These are phyloP conservation scores for Oenanthe sinensis DNA, from an alignment of 129 eudicot species.

Conservation along the genomic window DNA sequence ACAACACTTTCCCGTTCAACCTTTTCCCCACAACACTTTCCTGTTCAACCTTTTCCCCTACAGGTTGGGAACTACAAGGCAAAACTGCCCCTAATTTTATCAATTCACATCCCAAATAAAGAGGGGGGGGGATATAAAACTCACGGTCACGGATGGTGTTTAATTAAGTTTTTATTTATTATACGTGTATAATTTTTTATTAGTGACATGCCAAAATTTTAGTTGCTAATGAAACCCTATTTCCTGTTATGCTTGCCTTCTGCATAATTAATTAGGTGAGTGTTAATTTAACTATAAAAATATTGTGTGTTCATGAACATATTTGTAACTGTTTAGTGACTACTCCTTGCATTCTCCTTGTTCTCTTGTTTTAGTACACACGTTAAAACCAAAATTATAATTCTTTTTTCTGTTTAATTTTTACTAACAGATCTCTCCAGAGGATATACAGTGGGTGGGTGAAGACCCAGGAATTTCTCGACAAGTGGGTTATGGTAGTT, in stretches of 20 bases:
- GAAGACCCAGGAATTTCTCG: conserved; percentile 67
- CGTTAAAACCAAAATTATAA: neutral
- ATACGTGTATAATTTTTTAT: neutral
- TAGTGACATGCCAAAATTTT: neutral
- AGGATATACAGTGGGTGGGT: conserved; percentile 84
- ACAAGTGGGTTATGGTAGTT: conserved; percentile 49
- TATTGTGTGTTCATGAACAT: neutral
- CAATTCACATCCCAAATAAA: neutral
- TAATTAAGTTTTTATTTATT: neutral
- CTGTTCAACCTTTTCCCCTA: neutral
- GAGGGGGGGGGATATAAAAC: neutral
- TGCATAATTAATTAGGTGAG: neutral
- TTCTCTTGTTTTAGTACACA: neutral
- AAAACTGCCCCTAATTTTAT: neutral
- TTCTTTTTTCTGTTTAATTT: neutral
- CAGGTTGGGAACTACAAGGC: neutral
- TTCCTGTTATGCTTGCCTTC: neutral
- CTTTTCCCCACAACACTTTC: neutral
- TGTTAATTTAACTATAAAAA: neutral
- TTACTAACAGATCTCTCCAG: conserved; percentile 57
- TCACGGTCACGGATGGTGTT: neutral
- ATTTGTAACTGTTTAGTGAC: neutral
- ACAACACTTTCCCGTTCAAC: neutral
- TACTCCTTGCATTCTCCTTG: neutral
- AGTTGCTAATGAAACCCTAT: neutral